Percentiles rank a stretch among this genome's conserved stretches.
Evolutionary conservation across 306 rosid genomes (phyloP).

Genomic region (Hippophae rhamnoides): DNA sequence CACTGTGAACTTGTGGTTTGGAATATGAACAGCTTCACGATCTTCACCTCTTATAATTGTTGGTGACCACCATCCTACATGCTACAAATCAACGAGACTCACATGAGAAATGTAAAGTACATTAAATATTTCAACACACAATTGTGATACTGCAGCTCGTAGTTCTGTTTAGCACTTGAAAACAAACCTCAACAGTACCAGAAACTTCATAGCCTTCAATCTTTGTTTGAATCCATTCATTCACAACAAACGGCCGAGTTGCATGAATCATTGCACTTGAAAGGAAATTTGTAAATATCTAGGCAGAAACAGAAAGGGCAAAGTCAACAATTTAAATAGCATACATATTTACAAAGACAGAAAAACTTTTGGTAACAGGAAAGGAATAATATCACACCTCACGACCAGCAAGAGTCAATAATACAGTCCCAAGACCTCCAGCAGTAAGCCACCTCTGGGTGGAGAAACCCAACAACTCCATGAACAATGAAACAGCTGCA

Average conservation of each 20-base stretch:
- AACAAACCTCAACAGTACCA: constrained; percentile 90
- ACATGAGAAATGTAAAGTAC: constrained; percentile 9
- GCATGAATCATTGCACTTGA: constrained; percentile 94
- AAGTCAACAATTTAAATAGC: constrained; percentile 3
- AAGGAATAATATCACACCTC: constrained; percentile 47
- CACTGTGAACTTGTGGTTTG: constrained; percentile 91
- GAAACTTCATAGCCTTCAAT: constrained; percentile 96
- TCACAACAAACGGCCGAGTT: constrained; percentile 85
- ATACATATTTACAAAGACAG: background rate
- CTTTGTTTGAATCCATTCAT: constrained; percentile 95
- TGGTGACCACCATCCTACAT: constrained; percentile 99
- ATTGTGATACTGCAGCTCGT: no score
- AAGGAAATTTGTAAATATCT: constrained; percentile 97
- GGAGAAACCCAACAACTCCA: constrained; percentile 94
- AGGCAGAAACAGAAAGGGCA: constrained; percentile 13
- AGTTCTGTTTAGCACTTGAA: constrained; percentile 10
- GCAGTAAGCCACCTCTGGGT: constrained; percentile 96
- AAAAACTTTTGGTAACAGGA: background rate
- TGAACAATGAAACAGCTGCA: constrained; percentile 83
- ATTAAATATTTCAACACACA: background rate
- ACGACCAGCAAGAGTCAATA: constrained; percentile 95
- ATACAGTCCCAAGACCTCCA: constrained; percentile 97
- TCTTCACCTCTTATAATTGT: constrained; percentile 93
- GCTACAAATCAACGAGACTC: constrained; percentile 40
- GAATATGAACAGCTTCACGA: constrained; percentile 96